Evolutionary conservation across 2,329 filamentous ascomycete genomes (phyloP), one percentile per base, ranked within the genome.

Genomic region (Ophiostoma angusticollis): DNA sequence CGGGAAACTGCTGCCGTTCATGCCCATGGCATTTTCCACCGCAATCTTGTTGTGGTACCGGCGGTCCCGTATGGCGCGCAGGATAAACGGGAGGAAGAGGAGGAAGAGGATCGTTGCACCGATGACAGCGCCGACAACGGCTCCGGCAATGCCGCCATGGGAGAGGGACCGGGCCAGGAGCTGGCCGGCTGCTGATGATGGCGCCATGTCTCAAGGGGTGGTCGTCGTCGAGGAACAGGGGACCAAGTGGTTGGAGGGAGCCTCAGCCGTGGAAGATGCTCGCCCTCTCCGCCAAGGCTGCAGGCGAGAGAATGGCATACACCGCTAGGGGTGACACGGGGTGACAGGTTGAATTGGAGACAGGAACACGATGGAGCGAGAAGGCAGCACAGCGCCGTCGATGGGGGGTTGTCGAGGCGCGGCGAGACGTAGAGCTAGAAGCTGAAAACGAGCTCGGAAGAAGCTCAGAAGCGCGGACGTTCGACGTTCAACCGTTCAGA

Each of bases 101-200:
- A 59, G 41, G 17, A 56, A 44, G 25, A 59, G 46, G 37, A 58
- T 35, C 14, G 50, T 39, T 36, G 48, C 47, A 37, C 51, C 58
- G 22, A 52, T 43, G 14, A 55, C 49, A 22, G 48, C 49, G n/a
- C 56, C 58, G 39, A 60, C 47, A 41, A 54, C 52, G 40, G 51
- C 52, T 33, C 57, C 58, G 28, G 56, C 58, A 34, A 59, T 55
- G 43, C 48, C 51, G 37, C 58, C 56, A 22, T 46, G 40, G 11
- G 54, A 53, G 18, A 58, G 45, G 9, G 39, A 36, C 23, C 47
- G 44, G 22, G 44, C 42, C 31, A 35, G 11, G 11, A 44, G 31
- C 11, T n/a, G 35, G 39, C 25, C 39, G 19, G 35, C 22, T 12
- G 13, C 9, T 8, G 31, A n/a, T 23, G 44, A 35, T 3, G 37